Conservation (phyloP, 108 stramenopile genomes). For the Aurantiochytrium sp. region DNA sequence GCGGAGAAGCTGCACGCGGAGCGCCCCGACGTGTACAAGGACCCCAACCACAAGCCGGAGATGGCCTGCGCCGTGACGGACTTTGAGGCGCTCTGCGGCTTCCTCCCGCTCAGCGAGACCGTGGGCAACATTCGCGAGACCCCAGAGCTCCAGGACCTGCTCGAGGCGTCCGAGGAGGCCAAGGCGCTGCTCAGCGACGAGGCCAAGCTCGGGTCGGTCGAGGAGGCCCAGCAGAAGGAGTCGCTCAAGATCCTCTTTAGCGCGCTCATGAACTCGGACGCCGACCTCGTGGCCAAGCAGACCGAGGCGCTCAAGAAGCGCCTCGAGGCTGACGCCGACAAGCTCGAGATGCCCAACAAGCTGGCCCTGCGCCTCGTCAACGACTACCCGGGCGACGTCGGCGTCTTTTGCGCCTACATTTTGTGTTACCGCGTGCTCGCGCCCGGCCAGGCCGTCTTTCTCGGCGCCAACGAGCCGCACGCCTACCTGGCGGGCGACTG, state of each 20-base stretch:
- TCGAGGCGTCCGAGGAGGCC: neutral
- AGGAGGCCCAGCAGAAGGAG: neutral
- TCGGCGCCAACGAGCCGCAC: slow-evolving; percentile 81
- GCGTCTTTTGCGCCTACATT: slow-evolving; percentile 80
- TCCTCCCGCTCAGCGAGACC: slow-evolving; percentile 78
- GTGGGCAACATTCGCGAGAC: neutral
- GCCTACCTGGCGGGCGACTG: slow-evolving; percentile 91
- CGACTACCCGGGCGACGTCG: slow-evolving; percentile 82
- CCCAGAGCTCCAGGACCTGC: slow-evolving; percentile 30
- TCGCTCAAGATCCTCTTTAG: slow-evolving; percentile 34
- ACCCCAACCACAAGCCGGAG: slow-evolving; percentile 98
- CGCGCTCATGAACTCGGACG: slow-evolving; percentile 55
- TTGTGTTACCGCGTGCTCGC: slow-evolving; percentile 73
- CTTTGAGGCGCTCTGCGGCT: slow-evolving; percentile 94
- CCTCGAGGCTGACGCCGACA: slow-evolving; percentile 44
- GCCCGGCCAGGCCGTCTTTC: slow-evolving; percentile 80
- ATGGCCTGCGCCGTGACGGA: slow-evolving; percentile 94
- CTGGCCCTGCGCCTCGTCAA: slow-evolving; percentile 61
- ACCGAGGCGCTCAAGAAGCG: slow-evolving; percentile 62
- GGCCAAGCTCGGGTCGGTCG: neutral
- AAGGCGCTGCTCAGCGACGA: neutral
- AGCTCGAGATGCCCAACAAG: neutral
- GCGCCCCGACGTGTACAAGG: slow-evolving; percentile 79
- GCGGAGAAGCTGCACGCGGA: slow-evolving; percentile 75
- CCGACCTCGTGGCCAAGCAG: slow-evolving; percentile 46